These are phyloP conservation scores for Daedalea quercina DNA, from an alignment of 768 basidiomycete genomes.

Conservation along the genomic window DNA sequence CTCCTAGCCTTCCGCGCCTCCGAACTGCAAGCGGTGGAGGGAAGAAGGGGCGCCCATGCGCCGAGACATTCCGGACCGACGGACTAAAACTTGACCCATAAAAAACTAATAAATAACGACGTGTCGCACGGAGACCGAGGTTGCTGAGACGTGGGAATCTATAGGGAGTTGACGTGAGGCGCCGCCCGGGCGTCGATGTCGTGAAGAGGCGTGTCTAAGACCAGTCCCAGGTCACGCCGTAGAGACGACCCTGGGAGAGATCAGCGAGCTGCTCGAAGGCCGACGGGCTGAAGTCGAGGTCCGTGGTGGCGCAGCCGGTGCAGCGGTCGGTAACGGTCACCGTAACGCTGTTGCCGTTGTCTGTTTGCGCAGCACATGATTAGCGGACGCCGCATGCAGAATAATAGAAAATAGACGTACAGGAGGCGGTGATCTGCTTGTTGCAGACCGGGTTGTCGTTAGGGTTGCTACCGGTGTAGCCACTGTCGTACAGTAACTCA, in stretches of 20 bases:
- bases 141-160: background rate
- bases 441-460: conserved; percentile 73
- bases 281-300: conserved; percentile 57
- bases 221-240: conserved; percentile 38
- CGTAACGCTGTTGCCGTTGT: conserved; percentile 40
- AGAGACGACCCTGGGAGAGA: conserved; percentile 42
- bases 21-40: background rate
- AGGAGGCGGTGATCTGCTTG: conserved; percentile 34
- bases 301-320: conserved; percentile 38
- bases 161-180: background rate
- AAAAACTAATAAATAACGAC: background rate
- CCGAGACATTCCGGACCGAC: background rate
- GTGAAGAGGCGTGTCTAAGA: background rate
- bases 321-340: conserved; percentile 64
- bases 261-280: conserved; percentile 48
- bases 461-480: conserved; percentile 52
- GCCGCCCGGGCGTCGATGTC: background rate
- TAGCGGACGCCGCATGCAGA: background rate
- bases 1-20: background rate
- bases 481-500: conserved; percentile 28
- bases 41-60: background rate
- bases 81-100: background rate
- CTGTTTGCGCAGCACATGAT: conserved; percentile 25
- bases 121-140: background rate
- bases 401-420: conserved; percentile 30